Percentiles rank a stretch among this genome's conserved stretches.
Conservation (phyloP, 208 protist genomes). For the Leishmania martiniquensis region DNA sequence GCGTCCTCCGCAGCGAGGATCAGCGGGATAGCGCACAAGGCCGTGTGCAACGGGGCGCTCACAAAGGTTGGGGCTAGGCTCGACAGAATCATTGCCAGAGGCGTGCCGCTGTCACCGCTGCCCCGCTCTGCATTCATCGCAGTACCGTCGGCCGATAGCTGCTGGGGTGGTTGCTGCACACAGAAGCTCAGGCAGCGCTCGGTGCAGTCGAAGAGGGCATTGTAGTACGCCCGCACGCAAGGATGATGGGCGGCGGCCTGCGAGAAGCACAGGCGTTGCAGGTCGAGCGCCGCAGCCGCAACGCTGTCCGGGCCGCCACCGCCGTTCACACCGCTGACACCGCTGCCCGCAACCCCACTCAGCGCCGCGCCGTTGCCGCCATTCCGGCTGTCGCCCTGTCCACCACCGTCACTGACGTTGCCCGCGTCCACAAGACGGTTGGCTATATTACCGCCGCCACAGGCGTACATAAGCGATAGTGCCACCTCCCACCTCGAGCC, state of each 20-base stretch:
- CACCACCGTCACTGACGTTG: not conserved
- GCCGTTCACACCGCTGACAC: not conserved
- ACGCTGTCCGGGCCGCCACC: slow-evolving; percentile 5
- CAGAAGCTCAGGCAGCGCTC: slow-evolving; percentile 24
- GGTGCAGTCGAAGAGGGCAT: slow-evolving; percentile 34
- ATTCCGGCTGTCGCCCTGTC: not conserved
- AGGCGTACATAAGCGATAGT: slow-evolving; percentile 23
- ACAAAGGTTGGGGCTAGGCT: slow-evolving; percentile 47
- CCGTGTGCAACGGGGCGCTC: slow-evolving; percentile 59
- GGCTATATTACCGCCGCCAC: not conserved
- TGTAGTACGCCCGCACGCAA: slow-evolving; percentile 43
- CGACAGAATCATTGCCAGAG: slow-evolving; percentile 18
- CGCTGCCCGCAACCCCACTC: not conserved
- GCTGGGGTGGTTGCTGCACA: slow-evolving; percentile 2
- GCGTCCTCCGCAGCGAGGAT: slow-evolving; percentile 58
- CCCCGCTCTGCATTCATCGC: not conserved
- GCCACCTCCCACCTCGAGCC: slow-evolving; percentile 33
- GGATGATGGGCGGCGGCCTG: slow-evolving; percentile 33
- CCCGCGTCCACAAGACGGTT: not conserved
- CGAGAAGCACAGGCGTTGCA: slow-evolving; percentile 40
- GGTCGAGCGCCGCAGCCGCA: slow-evolving; percentile 13
- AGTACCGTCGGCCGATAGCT: not conserved
- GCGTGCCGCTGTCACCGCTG: not conserved
- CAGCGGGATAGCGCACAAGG: slow-evolving; percentile 73
- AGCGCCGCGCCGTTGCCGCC: not conserved